Conservation (phyloP, 148 eudicot genomes). For the Dysphania ambrosioides region DNA sequence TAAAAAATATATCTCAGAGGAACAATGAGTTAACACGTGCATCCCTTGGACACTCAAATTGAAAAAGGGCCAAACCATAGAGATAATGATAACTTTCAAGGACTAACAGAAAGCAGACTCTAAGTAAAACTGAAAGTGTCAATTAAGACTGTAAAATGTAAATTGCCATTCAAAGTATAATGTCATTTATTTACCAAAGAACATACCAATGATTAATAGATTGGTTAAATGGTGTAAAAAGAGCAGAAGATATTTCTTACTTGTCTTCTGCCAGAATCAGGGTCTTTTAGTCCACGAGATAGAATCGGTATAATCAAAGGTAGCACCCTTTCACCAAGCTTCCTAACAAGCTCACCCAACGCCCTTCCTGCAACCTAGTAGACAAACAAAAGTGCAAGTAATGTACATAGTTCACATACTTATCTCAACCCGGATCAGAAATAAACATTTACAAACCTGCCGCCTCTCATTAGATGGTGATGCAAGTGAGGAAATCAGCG, state of each 20-base stretch:
- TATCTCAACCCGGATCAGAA: neutral
- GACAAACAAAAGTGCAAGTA: constrained; percentile 11
- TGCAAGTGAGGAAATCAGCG: constrained; percentile 84
- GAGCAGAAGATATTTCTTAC: constrained; percentile 36
- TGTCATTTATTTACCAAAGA: neutral
- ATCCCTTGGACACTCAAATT: no score
- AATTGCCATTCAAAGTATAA: no score
- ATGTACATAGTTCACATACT: constrained; percentile 7
- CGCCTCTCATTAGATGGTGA: constrained; percentile 94
- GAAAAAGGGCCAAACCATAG: no score
- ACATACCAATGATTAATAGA: neutral
- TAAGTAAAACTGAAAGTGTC: no score
- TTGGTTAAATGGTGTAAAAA: neutral
- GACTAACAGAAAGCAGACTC: no score
- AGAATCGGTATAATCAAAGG: constrained; percentile 86
- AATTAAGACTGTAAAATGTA: no score
- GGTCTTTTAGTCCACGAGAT: constrained; percentile 74
- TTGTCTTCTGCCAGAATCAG: constrained; percentile 82
- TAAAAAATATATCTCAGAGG: no score
- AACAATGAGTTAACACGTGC: no score
- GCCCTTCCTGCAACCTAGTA: constrained; percentile 87
- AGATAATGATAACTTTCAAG: no score
- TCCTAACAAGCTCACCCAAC: constrained; percentile 93
- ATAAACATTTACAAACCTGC: constrained; percentile 51
- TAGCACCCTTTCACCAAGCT: constrained; percentile 99